Base-by-base conservation (phyloP, 768 basidiomycete genomes). In the Kwoniella pini region DNA sequence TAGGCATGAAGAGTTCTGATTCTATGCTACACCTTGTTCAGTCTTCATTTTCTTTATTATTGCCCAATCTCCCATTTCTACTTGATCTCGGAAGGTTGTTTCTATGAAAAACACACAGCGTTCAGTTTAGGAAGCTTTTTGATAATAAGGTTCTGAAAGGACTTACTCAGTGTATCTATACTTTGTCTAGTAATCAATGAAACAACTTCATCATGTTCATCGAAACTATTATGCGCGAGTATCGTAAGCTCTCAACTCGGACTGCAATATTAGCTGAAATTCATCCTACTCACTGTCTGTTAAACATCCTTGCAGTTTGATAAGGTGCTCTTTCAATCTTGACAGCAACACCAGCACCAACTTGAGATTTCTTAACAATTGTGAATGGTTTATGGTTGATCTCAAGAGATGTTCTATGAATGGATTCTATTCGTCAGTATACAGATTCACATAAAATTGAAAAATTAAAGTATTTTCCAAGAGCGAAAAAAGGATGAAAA, bases 251-350 rank as follows among this genome's bases (percentile, higher is more conserved):
- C 31, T 13, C 26, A 10, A 19, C 24, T 2, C 10, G 19, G 33
- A 7, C 33, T 22, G 21, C 13, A 24, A 26, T 31, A 10, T 24
- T 54, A 12, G 15, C 24, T 17, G 11, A 9, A 21, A 17, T 5
- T 38, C 33, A 40, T 9, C 3, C 17, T 22, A 73, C 73, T 70
- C 52, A 97, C 80, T 97, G 95, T 67, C 94, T 86, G 4, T 94
- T 93, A 74, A 89, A 97, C 86, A 92, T 88, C 80, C 93, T 95
- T 27, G 92, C 87, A 24, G 89, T 88, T 80, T 97, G 89, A 79
- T 98, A 93, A 11, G 94, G 88, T 3, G 93, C 94, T 77, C 95
- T 90, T 78, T 98, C 96, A 62, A 98, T 97, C 84, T 98, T 99
- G 69, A 98, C 90, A 0, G 96, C 95, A 13, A 97, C 94, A 73